These are phyloP conservation scores for Coleophoma cylindrospora DNA, from an alignment of 2,329 filamentous ascomycete genomes.

Conservation along the genomic window DNA sequence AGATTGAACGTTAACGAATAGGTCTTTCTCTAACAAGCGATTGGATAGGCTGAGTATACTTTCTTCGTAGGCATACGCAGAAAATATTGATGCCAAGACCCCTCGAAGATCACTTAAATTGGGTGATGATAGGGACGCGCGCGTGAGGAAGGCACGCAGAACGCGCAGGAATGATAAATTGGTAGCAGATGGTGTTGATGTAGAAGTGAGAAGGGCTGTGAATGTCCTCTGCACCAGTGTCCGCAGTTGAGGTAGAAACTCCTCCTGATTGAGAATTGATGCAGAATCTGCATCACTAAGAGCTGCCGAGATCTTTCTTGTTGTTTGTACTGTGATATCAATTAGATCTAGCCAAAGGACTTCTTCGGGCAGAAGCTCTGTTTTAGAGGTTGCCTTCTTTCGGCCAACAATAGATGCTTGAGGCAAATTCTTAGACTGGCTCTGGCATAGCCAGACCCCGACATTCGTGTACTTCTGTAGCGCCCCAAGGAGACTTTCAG, in stretches of 20 bases:
- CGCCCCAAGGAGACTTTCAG: constrained; percentile 68
- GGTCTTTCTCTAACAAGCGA: constrained; percentile 78
- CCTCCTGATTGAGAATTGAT: constrained; percentile 45
- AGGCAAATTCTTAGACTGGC: constrained; percentile 59
- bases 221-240: constrained; percentile 86
- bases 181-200: constrained; percentile 42
- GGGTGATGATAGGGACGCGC: constrained; percentile 76
- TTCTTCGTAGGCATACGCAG: constrained; percentile 92
- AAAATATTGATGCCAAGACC: constrained; percentile 85
- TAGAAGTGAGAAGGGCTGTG: constrained; percentile 75
- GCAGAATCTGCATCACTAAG: constrained; percentile 33
- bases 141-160: constrained; percentile 79
- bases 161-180: constrained; percentile 83
- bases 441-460: constrained; percentile 92
- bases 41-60: constrained; percentile 83
- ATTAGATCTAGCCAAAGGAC: constrained; percentile 56
- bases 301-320: constrained; percentile 55
- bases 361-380: constrained; percentile 48
- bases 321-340: constrained; percentile 56
- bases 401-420: constrained; percentile 38
- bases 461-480: constrained; percentile 88
- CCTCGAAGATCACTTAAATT: constrained; percentile 81
- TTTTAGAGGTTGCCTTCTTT: constrained; percentile 36
- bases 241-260: constrained; percentile 64
- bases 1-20: constrained; percentile 78